phyloP scores from a whole-genome alignment of 306 rosid species.

The Quercus suber region DNA sequence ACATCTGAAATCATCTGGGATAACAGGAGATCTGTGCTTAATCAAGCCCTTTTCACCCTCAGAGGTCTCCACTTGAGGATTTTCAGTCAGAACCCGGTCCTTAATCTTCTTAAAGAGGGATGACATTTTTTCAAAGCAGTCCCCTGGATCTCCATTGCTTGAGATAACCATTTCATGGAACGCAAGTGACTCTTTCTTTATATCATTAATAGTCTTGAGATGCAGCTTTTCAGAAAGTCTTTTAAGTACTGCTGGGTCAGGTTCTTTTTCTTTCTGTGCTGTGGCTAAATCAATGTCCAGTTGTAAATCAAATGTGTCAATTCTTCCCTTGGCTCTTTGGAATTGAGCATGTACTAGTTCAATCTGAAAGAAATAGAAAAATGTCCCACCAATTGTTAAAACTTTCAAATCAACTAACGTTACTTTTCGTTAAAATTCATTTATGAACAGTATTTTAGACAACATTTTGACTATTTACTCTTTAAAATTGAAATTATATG shows the following conservation, averaged over 20 bases:
- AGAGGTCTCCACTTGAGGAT: constrained; percentile 41
- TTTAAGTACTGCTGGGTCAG: constrained; percentile 58
- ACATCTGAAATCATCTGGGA: constrained; percentile 97
- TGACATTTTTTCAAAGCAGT: constrained; percentile 51
- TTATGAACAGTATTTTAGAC: not conserved
- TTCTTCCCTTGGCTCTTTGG: constrained; percentile 72
- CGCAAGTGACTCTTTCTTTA: constrained; percentile 78
- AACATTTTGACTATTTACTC: not conserved
- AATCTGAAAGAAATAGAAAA: constrained; percentile 51
- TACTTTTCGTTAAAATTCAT: not conserved
- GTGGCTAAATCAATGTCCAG: constrained; percentile 60
- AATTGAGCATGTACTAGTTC: constrained; percentile 93
- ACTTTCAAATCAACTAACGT: not conserved
- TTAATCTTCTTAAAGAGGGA: constrained; percentile 68
- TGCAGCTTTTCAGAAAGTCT: constrained; percentile 84
- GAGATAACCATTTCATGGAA: constrained; percentile 65
- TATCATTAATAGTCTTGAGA: constrained; percentile 63
- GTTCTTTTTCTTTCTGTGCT: constrained; percentile 63
- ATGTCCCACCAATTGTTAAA: not conserved
- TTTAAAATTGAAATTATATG: not conserved
- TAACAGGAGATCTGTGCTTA: constrained; percentile 92
- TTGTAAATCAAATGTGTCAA: constrained; percentile 58
- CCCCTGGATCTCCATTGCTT: constrained; percentile 52
- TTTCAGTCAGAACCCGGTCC: constrained; percentile 55
- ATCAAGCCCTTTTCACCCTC: constrained; percentile 47